phyloP scores from a whole-genome alignment of 140 eudicot genomes.

The Flaveria floridana region DNA sequence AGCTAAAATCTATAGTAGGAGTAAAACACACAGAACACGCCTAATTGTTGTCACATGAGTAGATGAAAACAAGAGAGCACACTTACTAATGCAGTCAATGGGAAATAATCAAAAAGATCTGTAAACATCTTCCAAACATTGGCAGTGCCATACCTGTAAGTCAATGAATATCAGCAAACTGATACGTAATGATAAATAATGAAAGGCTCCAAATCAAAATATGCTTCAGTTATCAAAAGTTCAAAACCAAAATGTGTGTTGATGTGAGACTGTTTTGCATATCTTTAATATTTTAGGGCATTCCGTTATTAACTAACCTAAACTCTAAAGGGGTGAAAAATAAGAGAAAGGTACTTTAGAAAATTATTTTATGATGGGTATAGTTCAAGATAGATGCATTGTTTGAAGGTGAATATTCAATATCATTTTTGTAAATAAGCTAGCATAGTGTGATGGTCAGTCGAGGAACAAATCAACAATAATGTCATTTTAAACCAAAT shows the following conservation, averaged over 20 bases:
- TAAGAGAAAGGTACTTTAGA: background rate
- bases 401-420: background rate
- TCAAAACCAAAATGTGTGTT: background rate
- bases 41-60: background rate
- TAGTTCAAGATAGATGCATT: background rate
- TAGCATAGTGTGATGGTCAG: background rate
- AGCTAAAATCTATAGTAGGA: background rate
- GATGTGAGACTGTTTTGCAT: background rate
- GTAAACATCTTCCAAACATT: constrained; percentile 77
- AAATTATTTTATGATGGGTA: no score
- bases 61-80: background rate
- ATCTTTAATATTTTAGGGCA: background rate
- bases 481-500: background rate
- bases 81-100: constrained; percentile 90
- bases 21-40: background rate
- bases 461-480: background rate
- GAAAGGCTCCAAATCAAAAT: background rate
- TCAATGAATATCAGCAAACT: background rate
- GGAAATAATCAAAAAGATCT: constrained; percentile 57
- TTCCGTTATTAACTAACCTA: background rate
- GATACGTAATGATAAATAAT: background rate
- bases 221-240: background rate
- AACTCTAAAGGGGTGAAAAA: background rate
- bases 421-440: background rate
- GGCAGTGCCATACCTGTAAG: constrained; percentile 74